Evolutionary conservation across 257 asterid genomes (phyloP), one percentile per base, ranked within the genome.

Genomic region (Solanum virginianum): DNA sequence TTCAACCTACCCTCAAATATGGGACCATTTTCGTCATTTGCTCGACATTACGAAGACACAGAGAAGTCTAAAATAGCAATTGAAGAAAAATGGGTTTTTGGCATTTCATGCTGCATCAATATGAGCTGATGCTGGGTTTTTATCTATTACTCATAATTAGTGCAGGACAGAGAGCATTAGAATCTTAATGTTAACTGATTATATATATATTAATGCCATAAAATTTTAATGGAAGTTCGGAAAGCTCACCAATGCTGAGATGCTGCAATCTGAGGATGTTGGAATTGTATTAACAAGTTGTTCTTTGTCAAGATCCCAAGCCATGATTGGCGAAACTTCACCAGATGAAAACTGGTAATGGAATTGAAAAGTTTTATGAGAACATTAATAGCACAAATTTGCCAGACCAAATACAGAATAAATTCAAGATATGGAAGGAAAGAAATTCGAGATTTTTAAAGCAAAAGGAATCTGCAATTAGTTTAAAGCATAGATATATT

Each of bases 231-330:
- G 26, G 26, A 69, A 22, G 22, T 41, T 74, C 53, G 43, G 66
- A 80, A 81, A 85, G 85, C 99, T 84, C 85, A 97, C 99, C 99
- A 97, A 83, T 2, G 99, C 94, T 57, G 99, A 92, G 88, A 97
- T 93, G 91, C 95, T 91, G 80, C 97, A 92, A 62, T 95, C 99
- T 57, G 95, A 91, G 65, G 93, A 89, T 53, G 94, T 90, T 81
- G 99, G 95, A 86, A 97, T 90, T 86, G 93, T 87, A 89, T 82
- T 89, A 79, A 93, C 93, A 87, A 97, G 98, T 86, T 93, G 98
- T 89, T 97, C 99, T 87, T 93, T 97, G 82, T 97, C 99, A 91
- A 97, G 91, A 92, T 97, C 99, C 99, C 99, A 97, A 80, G 94
- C 94, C 98, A 91, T 89, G 89, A 97, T 91, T 39, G 99, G 93